phyloP scores from a whole-genome alignment of 371 early-diverging fungal species.

The Nematocida sp. region DNA sequence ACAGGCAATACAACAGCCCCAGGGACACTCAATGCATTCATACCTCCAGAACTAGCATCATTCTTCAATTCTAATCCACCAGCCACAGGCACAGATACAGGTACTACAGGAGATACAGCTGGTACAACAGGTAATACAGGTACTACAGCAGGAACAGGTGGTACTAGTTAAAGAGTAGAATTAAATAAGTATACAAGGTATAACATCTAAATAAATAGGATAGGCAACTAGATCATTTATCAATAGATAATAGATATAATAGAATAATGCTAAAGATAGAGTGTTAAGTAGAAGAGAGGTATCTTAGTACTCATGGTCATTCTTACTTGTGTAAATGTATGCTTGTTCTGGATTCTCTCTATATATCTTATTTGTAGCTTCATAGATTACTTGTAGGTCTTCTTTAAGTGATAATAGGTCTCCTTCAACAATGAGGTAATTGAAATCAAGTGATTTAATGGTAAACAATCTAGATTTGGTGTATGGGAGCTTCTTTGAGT shows the following conservation, averaged over 20 bases:
- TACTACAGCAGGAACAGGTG: background rate
- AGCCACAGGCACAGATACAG: background rate
- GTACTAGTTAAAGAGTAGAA: too few species aligned
- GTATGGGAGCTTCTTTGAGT: background rate
- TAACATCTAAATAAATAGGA: too few species aligned
- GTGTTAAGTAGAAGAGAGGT: too few species aligned
- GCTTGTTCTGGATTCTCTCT: too few species aligned
- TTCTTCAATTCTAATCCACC: background rate
- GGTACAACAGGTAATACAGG: background rate
- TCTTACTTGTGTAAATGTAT: too few species aligned
- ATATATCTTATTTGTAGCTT: conserved; percentile 25
- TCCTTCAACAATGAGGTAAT: conserved; percentile 27
- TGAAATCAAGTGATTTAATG: conserved; percentile 43
- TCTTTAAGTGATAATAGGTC: conserved; percentile 11
- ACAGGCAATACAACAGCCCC: background rate
- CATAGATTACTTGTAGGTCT: conserved; percentile 11
- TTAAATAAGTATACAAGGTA: too few species aligned
- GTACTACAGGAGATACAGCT: background rate
- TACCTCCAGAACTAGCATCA: background rate
- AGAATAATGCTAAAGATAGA: too few species aligned
- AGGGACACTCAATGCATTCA: too few species aligned
- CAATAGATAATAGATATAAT: too few species aligned
- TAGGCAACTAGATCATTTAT: too few species aligned
- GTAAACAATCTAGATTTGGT: background rate
- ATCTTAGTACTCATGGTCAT: too few species aligned